phyloP scores from a whole-genome alignment of 139 green algal species.

The Tetraselmis chui region DNA sequence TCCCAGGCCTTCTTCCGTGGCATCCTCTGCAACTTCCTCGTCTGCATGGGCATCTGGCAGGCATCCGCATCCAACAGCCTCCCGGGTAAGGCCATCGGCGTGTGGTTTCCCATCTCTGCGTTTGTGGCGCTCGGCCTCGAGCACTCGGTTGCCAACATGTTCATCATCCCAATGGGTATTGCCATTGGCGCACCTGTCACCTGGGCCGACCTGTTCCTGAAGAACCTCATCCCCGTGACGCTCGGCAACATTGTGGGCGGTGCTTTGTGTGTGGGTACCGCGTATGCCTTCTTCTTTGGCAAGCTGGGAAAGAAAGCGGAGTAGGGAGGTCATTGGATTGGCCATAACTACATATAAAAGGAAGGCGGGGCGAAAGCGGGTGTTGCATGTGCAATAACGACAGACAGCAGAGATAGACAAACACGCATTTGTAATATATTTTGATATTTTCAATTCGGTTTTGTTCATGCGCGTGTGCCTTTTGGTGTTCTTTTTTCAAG shows the following conservation, averaged over 20 bases:
- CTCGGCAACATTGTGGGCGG: constrained; percentile 79
- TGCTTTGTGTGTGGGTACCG: constrained; percentile 56
- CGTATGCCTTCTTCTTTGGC: constrained; percentile 46
- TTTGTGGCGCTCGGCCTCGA: constrained; percentile 85
- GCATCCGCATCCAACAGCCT: constrained; percentile 50
- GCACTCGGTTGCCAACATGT: constrained; percentile 75
- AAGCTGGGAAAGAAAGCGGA: constrained; percentile 26
- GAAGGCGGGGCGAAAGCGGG: too few relatives aligned
- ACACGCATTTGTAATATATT: too few relatives aligned
- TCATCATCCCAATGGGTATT: constrained; percentile 60
- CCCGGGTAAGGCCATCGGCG: constrained; percentile 71
- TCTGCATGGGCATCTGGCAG: constrained; percentile 82
- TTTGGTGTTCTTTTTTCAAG: too few relatives aligned
- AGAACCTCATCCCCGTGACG: constrained; percentile 85
- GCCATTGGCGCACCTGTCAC: constrained; percentile 58
- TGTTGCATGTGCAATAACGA: too few relatives aligned
- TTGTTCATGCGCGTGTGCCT: too few relatives aligned
- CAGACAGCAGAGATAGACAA: too few relatives aligned
- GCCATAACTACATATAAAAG: too few relatives aligned
- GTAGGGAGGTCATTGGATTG: too few relatives aligned
- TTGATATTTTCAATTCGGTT: too few relatives aligned
- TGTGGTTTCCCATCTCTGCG: constrained; percentile 49
- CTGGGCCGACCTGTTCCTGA: constrained; percentile 52
- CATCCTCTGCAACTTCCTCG: constrained; percentile 86
- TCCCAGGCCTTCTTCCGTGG: constrained; percentile 53